Conservation (phyloP, 768 basidiomycete genomes). For the Auriscalpium vulgare region DNA sequence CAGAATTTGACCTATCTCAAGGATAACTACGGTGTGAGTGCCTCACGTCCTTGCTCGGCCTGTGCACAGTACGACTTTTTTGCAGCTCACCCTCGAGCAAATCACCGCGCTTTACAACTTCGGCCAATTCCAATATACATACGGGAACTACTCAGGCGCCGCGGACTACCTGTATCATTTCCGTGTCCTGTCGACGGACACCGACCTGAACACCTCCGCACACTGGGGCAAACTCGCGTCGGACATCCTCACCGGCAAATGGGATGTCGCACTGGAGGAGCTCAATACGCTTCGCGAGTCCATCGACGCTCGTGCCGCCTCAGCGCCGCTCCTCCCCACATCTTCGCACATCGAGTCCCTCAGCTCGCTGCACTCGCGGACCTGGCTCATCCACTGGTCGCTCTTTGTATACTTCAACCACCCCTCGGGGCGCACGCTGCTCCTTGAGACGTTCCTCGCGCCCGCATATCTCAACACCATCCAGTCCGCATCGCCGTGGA, state of each 20-base stretch:
- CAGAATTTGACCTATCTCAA: constrained; percentile 93
- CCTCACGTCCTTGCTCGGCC: neutral
- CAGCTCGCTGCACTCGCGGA: constrained; percentile 85
- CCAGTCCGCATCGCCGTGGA: constrained; percentile 91
- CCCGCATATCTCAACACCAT: constrained; percentile 98
- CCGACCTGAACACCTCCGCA: constrained; percentile 88
- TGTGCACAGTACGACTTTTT: neutral
- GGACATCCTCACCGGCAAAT: constrained; percentile 90
- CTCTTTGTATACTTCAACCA: constrained; percentile 99
- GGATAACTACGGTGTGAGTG: constrained; percentile 79
- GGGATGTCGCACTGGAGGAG: constrained; percentile 93
- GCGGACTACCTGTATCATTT: constrained; percentile 99
- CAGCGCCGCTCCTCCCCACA: constrained; percentile 29
- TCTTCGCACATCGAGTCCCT: constrained; percentile 61
- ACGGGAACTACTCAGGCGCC: constrained; percentile 93
- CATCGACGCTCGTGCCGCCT: constrained; percentile 71
- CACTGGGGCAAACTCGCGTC: constrained; percentile 99
- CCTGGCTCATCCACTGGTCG: constrained; percentile 97
- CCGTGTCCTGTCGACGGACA: constrained; percentile 91
- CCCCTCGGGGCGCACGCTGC: constrained; percentile 79
- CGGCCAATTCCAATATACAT: constrained; percentile 98
- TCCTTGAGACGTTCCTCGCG: constrained; percentile 94
- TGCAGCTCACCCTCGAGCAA: constrained; percentile 87
- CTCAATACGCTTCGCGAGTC: constrained; percentile 91
- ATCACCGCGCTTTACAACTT: constrained; percentile 96